These are phyloP conservation scores for Malania oleifera DNA, from an alignment of 164 flowering plant species.

Conservation along the genomic window DNA sequence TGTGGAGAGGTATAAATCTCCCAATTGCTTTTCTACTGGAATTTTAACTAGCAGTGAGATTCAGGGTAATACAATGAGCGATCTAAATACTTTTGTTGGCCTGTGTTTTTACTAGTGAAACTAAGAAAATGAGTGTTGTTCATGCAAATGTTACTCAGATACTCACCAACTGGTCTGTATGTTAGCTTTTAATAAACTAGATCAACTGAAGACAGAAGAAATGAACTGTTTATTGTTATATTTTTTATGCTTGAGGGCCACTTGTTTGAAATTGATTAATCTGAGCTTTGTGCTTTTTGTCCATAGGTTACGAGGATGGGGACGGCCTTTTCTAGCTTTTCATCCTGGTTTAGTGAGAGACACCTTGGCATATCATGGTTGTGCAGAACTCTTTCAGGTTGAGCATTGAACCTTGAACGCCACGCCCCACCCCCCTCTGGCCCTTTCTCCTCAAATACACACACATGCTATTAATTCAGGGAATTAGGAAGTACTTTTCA, in stretches of 20 bases:
- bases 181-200: no score
- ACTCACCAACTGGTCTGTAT: no score
- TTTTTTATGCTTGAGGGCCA: not conserved
- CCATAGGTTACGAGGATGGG: conserved; percentile 63
- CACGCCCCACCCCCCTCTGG: no score
- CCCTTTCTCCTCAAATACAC: conserved; percentile 1
- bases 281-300: conserved; percentile 3
- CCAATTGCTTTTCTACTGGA: not conserved
- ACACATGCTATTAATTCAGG: no score
- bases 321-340: conserved; percentile 77
- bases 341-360: conserved; percentile 89
- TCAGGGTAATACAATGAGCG: not conserved
- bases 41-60: not conserved
- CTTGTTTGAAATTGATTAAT: conserved; percentile 1
- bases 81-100: no score
- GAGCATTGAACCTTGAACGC: conserved; percentile 3
- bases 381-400: conserved; percentile 99
- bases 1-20: conserved; percentile 59
- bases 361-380: conserved; percentile 90
- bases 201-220: not conserved
- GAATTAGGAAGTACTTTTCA: no score
- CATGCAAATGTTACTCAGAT: not conserved
- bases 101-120: no score
- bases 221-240: not conserved
- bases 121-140: not conserved